phyloP scores from a whole-genome alignment of 2,329 filamentous ascomycete species.

The Apiospora saccharicola region DNA sequence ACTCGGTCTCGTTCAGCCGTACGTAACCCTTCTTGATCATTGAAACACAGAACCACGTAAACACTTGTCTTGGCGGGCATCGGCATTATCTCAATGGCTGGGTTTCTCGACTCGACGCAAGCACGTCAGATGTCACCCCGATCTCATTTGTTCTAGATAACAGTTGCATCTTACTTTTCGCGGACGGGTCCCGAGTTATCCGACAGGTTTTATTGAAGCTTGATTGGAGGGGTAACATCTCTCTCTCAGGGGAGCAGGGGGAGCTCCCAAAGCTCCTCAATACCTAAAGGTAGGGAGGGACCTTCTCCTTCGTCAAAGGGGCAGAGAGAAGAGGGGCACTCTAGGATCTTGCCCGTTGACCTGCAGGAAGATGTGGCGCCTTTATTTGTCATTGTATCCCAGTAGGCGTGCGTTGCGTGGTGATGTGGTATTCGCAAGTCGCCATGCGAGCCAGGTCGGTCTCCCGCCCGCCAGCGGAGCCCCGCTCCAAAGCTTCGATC shows the following conservation, averaged over 20 bases:
- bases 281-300: background rate
- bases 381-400: slow-evolving; percentile 6
- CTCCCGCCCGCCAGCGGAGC: slow-evolving; percentile 1
- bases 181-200: background rate
- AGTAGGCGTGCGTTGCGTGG: background rate
- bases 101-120: background rate
- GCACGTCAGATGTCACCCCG: background rate
- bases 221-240: background rate
- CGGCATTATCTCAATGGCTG: background rate
- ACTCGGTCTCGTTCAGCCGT: background rate
- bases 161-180: background rate
- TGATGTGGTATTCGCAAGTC: slow-evolving; percentile 1
- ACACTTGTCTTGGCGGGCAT: background rate
- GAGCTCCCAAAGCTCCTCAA: background rate
- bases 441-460: background rate
- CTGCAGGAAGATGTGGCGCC: background rate
- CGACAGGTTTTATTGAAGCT: background rate
- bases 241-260: background rate
- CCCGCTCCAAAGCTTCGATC: background rate
- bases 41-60: background rate
- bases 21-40: background rate
- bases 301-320: background rate
- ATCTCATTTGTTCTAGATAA: background rate
- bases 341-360: background rate
- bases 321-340: no score